Base-by-base conservation (phyloP, 139 green algal species). In the Axilococcus clingmanii region DNA sequence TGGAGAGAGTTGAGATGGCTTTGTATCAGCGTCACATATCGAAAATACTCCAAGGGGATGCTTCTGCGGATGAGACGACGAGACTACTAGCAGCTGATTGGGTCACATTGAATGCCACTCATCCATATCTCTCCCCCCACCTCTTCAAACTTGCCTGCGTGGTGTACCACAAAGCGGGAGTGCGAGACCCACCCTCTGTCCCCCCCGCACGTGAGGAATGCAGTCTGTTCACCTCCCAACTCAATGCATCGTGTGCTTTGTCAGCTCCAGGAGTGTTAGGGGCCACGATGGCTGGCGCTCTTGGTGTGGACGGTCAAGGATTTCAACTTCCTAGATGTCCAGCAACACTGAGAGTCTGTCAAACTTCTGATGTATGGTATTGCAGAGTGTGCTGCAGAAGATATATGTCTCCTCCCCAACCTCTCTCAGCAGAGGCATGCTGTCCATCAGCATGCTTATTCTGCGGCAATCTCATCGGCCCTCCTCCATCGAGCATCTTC, bases 51-150 rank as follows among this genome's bases (percentile, higher is more conserved):
- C 36, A 43, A 43, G n/a, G 12, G n/a, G 7, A 43, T 5, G 22
- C 36, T 43, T 12, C 15, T 43, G 36, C 19, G 36, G 20, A 48
- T 29, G 29, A 32, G 14, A n/a, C 29, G 2, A 31, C 40, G n/a
- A 29, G 20, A 30, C 35, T 70, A 40, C 37, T 70, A 40, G 55
- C 54, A 35, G 45, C 55, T 5, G 62, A 70, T 25, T 70, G 55
- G 31, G 29, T 70, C 28, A 38, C 44, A 5, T 19, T 44, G 5
- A 55, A 65, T 19, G 45, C 41, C 23, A 45, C 22, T 22, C 11
- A 55, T 36, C 42, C 43, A 0, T 22, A 37, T n/a, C 48, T 65
- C 11, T 29, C 48, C 16, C 36, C 20, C 11, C 45, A 50, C 5
- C 46, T 65, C 36, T 4, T 56, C 3, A 4, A 23, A n/a, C 28